phyloP scores from a whole-genome alignment of 202 grass and related monocot species.

The Setaria viridis region DNA sequence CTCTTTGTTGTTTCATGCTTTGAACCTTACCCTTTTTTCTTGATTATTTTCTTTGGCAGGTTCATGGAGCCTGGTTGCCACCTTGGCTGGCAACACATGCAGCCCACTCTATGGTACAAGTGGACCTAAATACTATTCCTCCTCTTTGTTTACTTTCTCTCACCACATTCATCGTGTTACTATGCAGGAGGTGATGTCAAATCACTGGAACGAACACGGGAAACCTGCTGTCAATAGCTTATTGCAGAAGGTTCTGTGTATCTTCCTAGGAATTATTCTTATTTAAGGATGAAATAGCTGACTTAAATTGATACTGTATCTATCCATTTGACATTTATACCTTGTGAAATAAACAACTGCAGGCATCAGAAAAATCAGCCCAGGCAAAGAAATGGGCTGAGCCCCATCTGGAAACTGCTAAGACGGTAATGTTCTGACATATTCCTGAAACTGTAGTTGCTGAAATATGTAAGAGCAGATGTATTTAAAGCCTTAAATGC shows the following conservation, averaged over 20 bases:
- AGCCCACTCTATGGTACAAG: conserved; percentile 54
- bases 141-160: conserved; percentile 45
- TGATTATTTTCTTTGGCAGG: conserved; percentile 51
- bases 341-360: conserved; percentile 38
- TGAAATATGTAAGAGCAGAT: conserved; percentile 22
- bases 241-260: conserved; percentile 67
- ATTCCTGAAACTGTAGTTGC: conserved; percentile 36
- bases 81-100: conserved; percentile 78
- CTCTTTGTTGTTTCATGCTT: conserved; percentile 3
- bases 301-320: conserved; percentile 4
- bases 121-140: conserved; percentile 30
- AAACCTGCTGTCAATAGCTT: conserved; percentile 67
- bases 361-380: conserved; percentile 77
- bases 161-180: conserved; percentile 24
- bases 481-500: conserved; percentile 3
- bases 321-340: conserved; percentile 32
- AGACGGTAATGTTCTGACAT: conserved; percentile 58
- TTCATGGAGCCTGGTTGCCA: conserved; percentile 91
- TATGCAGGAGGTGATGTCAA: conserved; percentile 62
- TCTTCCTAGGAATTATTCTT: neutral
- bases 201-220: conserved; percentile 74
- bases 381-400: conserved; percentile 75
- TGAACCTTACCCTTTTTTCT: neutral
- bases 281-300: conserved; percentile 17
- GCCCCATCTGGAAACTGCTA: conserved; percentile 74